A percentile compares a stretch with the other conserved stretches of the same genome.
phyloP scores from a whole-genome alignment of 345 rosid species.

The Tarenaya hassleriana region DNA sequence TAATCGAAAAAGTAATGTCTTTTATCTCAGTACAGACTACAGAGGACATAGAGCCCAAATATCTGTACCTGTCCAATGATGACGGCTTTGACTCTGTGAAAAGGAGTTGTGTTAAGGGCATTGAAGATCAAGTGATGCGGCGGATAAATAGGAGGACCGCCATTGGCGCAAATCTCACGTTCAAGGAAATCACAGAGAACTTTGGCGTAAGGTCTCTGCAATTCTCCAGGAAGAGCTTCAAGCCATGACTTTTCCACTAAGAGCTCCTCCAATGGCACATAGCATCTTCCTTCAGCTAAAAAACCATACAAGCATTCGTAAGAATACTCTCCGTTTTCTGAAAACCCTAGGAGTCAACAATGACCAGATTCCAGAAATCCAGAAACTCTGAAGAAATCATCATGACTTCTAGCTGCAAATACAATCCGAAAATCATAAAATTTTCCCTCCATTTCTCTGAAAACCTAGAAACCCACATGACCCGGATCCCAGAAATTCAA shows the following conservation, averaged over 20 bases:
- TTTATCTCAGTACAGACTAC: neutral
- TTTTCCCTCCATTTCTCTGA: neutral
- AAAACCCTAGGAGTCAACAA: neutral
- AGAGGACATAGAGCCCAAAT: neutral
- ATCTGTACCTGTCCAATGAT: conserved; percentile 70
- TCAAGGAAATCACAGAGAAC: conserved; percentile 53
- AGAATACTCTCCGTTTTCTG: neutral
- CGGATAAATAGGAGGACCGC: conserved; percentile 46
- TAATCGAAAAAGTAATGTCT: too few relatives aligned
- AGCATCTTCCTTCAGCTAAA: conserved; percentile 38
- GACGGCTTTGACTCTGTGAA: conserved; percentile 70
- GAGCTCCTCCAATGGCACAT: conserved; percentile 66
- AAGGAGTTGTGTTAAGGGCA: conserved; percentile 73
- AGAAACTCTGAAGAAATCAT: too few relatives aligned
- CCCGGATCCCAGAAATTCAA: conserved; percentile 4
- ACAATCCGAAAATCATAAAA: conserved; percentile 10
- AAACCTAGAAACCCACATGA: neutral
- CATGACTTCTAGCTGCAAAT: neutral
- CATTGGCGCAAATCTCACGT: conserved; percentile 34
- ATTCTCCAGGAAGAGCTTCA: conserved; percentile 60
- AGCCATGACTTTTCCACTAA: conserved; percentile 82
- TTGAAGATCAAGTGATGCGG: conserved; percentile 79
- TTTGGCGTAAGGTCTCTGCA: conserved; percentile 58
- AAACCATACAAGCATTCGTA: neutral
- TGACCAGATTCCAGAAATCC: too few relatives aligned